Evolutionary conservation across 495 filamentous ascomycete genomes (phyloP).

Genomic region (Penicillium pancosmium): DNA sequence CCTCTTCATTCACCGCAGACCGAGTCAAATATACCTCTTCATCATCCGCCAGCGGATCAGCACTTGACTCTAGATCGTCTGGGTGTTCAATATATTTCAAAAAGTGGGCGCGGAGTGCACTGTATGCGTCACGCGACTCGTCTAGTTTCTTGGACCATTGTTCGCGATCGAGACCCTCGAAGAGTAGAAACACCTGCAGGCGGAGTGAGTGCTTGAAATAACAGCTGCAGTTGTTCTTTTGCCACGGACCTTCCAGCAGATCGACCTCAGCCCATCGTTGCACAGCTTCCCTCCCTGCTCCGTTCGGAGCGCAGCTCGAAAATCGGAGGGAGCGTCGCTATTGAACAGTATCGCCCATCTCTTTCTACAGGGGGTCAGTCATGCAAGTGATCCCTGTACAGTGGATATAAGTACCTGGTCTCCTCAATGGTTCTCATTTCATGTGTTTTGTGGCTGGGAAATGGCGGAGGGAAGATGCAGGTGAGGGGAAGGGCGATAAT

Average conservation of each 20-base stretch:
- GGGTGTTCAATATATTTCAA: slow-evolving; percentile 80
- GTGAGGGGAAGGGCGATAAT: slow-evolving; percentile 23
- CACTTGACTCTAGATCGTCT: slow-evolving; percentile 69
- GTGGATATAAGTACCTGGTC: slow-evolving; percentile 50
- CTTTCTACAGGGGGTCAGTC: slow-evolving; percentile 37
- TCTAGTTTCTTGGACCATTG: slow-evolving; percentile 69
- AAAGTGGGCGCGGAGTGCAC: slow-evolving; percentile 70
- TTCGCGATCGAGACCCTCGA: slow-evolving; percentile 64
- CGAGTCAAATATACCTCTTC: slow-evolving; percentile 61
- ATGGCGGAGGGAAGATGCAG: slow-evolving; percentile 15
- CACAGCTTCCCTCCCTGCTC: slow-evolving; percentile 61
- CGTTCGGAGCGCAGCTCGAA: slow-evolving; percentile 66
- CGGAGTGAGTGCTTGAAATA: slow-evolving; percentile 17
- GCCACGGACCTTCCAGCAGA: slow-evolving; percentile 85
- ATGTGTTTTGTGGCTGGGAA: slow-evolving; percentile 24
- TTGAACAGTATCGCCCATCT: slow-evolving; percentile 71
- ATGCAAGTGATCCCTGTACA: background rate
- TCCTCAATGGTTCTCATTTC: slow-evolving; percentile 68
- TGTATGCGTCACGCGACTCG: slow-evolving; percentile 74
- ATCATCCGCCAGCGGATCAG: slow-evolving; percentile 88
- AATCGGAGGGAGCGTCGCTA: slow-evolving; percentile 60
- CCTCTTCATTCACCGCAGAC: background rate
- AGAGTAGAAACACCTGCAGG: slow-evolving; percentile 76
- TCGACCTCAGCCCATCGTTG: slow-evolving; percentile 73
- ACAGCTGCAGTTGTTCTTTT: background rate